Evolutionary conservation across 2,329 filamentous ascomycete genomes (phyloP).

Genomic region (Neopestalotiopsis clavispora): DNA sequence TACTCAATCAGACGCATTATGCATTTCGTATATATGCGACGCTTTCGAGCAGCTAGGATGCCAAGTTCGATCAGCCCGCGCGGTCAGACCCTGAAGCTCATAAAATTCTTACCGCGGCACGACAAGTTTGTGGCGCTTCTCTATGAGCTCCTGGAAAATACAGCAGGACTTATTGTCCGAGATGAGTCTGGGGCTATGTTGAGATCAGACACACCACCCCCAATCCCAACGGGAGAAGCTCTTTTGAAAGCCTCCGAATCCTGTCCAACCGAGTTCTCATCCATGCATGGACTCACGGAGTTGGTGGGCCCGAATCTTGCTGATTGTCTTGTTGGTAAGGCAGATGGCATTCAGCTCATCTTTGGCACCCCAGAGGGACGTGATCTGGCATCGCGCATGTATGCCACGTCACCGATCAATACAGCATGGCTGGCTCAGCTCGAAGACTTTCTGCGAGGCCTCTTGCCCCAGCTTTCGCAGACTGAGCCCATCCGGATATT

Average conservation of each 20-base stretch:
- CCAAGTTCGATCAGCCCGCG: not conserved
- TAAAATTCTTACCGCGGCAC: not conserved
- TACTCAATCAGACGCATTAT: not conserved
- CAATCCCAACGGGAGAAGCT: slow-evolving; percentile 23
- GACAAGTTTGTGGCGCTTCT: not conserved
- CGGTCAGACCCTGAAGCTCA: not conserved
- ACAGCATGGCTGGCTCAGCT: slow-evolving; percentile 38
- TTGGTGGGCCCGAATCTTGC: slow-evolving; percentile 33
- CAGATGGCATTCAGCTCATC: slow-evolving; percentile 43
- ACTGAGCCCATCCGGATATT: slow-evolving; percentile 32
- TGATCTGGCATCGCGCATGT: slow-evolving; percentile 40
- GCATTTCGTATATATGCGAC: not conserved
- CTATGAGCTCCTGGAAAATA: not conserved
- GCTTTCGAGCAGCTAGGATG: not conserved
- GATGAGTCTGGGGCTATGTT: not conserved
- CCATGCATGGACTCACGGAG: slow-evolving; percentile 31
- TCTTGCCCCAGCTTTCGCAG: slow-evolving; percentile 21
- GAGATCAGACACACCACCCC: not conserved
- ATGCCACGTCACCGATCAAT: slow-evolving; percentile 42
- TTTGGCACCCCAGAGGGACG: slow-evolving; percentile 42
- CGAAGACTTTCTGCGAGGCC: slow-evolving; percentile 35
- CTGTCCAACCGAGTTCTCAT: slow-evolving; percentile 29
- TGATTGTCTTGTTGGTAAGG: slow-evolving; percentile 35
- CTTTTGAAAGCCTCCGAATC: slow-evolving; percentile 20
- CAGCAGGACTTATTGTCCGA: not conserved